These are phyloP conservation scores for Lycium barbarum DNA, from an alignment of 257 asterid genomes.

Conservation along the genomic window DNA sequence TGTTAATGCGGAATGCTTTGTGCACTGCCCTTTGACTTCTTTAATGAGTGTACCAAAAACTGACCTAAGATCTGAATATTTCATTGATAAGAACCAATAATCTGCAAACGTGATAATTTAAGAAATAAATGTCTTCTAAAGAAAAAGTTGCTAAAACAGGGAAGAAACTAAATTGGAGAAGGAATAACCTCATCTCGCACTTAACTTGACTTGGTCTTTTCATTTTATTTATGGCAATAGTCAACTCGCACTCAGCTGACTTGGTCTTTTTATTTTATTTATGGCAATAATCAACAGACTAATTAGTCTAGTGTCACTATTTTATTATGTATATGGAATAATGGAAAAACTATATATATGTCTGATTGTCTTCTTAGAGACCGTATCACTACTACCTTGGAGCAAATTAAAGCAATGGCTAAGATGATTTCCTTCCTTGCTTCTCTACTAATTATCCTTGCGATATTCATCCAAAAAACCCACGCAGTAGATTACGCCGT, in stretches of 20 bases:
- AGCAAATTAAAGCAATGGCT: background rate
- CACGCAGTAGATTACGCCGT: slow-evolving; percentile 49
- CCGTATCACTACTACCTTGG: background rate
- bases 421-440: background rate
- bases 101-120: background rate
- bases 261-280: background rate
- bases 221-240: no score
- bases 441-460: background rate
- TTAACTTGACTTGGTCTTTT: no score
- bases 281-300: background rate
- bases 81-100: no score
- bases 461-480: slow-evolving; percentile 26
- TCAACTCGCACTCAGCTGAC: background rate
- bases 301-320: background rate
- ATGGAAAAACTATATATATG: background rate
- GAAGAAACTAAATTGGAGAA: background rate
- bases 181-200: background rate
- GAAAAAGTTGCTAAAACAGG: background rate
- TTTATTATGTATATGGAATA: background rate
- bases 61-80: no score
- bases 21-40: no score
- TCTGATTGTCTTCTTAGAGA: background rate
- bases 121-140: background rate
- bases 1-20: no score
- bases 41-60: no score